Evolutionary conservation across 176 grass and related monocot genomes (phyloP), one percentile per base, ranked within the genome.

Genomic region (Lolium perenne): DNA sequence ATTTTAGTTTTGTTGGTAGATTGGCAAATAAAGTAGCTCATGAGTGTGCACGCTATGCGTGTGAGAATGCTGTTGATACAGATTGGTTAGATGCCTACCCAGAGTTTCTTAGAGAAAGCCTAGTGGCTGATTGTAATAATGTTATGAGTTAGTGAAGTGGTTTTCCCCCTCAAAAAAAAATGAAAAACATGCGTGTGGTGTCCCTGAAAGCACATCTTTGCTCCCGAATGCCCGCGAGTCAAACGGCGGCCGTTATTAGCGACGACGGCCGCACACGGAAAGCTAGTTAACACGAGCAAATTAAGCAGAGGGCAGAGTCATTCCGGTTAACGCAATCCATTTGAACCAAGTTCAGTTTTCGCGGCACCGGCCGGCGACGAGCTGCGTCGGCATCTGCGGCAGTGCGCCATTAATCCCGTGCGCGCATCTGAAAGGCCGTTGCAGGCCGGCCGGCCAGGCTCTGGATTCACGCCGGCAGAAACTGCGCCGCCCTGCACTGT

Each of bases 351-450:
- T 61, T 7, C 2, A 18, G 32, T 4, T 61, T 23, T 61, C 58
- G 23, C n/a, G 8, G n/a, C 32, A 35, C 32, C 32, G 32, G 22
- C 57, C 63, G 8, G 8, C 6, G 41, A 43, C 41, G 11, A 47
- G 71, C 43, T 49, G 17, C 82, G 1, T 49, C 46, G 21, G 47
- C 61, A 22, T 38, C 17, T 10, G 60, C 13, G 32, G 46, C 43
- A 35, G 41, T 38, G 40, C 82, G 32, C 58, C 83, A 20, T 16
- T 29, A 65, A 77, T 77, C 83, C 83, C 32, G 83, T 66, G 48
- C 47, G 16, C 6, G 32, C 74, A 25, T 59, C 54, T 10, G 16
- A 6, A 20, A 4, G 82, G 22, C 14, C 57, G 20, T 59, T 5
- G 50, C 51, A 29, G 38, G 35, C 9, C 38, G 38, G 67, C 72